Conservation (phyloP, 129 eudicot species). For the Deinandra increscens region DNA sequence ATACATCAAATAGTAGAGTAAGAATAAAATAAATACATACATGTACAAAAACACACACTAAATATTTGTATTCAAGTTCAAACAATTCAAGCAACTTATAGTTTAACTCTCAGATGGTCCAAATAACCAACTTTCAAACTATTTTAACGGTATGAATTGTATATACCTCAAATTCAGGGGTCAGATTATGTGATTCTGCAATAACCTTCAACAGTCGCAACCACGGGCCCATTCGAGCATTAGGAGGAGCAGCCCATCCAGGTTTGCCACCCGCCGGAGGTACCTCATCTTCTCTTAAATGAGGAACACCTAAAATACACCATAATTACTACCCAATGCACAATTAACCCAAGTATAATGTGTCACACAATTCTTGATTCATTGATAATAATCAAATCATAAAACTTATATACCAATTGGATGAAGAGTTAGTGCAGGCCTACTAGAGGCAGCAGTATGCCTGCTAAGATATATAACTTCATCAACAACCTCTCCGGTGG, state of each 20-base stretch:
- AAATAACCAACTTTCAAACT: background rate
- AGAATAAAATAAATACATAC: background rate
- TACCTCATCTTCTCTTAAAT: slow-evolving; percentile 72
- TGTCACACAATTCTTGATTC: background rate
- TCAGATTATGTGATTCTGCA: slow-evolving; percentile 65
- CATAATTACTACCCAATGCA: background rate
- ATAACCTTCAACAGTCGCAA: slow-evolving; percentile 58
- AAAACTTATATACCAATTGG: slow-evolving; percentile 69
- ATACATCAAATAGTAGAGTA: background rate
- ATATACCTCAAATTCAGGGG: slow-evolving; percentile 92
- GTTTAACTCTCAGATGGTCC: background rate
- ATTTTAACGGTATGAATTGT: background rate
- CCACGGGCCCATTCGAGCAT: slow-evolving; percentile 92
- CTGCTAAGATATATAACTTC: slow-evolving; percentile 83
- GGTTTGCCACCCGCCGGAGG: slow-evolving; percentile 88
- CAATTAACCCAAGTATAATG: background rate
- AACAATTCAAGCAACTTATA: background rate
- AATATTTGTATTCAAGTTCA: background rate
- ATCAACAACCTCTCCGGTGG: slow-evolving; percentile 65
- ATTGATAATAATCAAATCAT: background rate
- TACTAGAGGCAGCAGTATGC: slow-evolving; percentile 78
- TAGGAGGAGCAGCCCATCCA: slow-evolving; percentile 99
- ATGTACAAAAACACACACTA: background rate
- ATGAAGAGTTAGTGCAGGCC: slow-evolving; percentile 88
- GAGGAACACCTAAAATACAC: slow-evolving; percentile 72